Percentiles rank a stretch among this genome's conserved stretches.
These are phyloP conservation scores for Bryoglossum gracile DNA, from an alignment of 495 filamentous ascomycete species.

Conservation along the genomic window DNA sequence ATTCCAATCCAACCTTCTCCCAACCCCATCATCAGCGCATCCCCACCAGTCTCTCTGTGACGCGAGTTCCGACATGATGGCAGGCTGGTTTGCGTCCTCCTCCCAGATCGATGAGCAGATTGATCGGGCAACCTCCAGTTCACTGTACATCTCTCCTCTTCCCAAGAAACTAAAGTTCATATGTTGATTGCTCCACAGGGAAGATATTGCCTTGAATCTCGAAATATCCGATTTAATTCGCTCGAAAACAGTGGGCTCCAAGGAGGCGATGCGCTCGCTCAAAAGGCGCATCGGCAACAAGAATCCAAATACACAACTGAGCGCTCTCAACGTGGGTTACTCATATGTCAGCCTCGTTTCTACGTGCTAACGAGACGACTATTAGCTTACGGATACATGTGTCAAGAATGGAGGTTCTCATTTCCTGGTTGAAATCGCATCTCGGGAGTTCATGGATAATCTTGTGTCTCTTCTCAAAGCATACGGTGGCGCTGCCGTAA, in stretches of 20 bases:
- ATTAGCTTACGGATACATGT: slow-evolving; percentile 87
- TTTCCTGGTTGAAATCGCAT: slow-evolving; percentile 90
- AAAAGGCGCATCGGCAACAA: slow-evolving; percentile 90
- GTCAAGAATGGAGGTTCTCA: slow-evolving; percentile 98
- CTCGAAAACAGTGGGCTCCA: slow-evolving; percentile 92
- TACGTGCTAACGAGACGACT: not conserved
- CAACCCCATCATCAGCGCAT: not conserved
- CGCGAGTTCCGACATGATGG: slow-evolving; percentile 51
- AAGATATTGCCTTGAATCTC: slow-evolving; percentile 93
- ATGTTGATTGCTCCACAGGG: slow-evolving; percentile 42
- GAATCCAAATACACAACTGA: slow-evolving; percentile 93
- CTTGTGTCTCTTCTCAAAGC: slow-evolving; percentile 81
- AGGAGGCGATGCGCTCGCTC: slow-evolving; percentile 93
- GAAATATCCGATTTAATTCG: slow-evolving; percentile 96
- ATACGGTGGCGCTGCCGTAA: slow-evolving; percentile 65
- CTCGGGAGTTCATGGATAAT: slow-evolving; percentile 97
- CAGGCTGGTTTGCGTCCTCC: slow-evolving; percentile 84
- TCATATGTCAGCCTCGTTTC: not conserved
- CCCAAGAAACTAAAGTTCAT: not conserved
- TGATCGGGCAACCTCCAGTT: slow-evolving; percentile 83
- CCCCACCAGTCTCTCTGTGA: not conserved
- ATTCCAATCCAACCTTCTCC: no score
- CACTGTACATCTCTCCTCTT: slow-evolving; percentile 47
- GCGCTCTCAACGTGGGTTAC: slow-evolving; percentile 69
- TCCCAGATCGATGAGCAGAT: slow-evolving; percentile 93